Conservation (phyloP, 495 filamentous ascomycete species). For the Penicillium canescens region DNA sequence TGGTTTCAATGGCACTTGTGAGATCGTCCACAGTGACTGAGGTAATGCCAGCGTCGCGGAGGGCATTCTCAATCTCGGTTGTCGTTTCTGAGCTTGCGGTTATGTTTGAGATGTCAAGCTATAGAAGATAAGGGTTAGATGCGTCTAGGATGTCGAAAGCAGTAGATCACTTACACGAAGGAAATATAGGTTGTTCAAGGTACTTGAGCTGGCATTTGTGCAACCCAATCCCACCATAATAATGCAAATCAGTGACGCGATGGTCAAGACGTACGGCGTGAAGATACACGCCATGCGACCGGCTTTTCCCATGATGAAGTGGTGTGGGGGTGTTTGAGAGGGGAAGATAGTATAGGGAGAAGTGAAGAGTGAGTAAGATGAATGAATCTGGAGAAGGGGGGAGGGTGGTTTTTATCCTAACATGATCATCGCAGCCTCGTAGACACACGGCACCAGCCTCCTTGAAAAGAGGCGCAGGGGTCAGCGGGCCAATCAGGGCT, state of each 20-base stretch:
- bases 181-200: conserved; percentile 62
- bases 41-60: conserved; percentile 26
- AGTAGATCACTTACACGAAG: conserved; percentile 57
- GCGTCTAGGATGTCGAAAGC: neutral
- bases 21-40: conserved; percentile 34
- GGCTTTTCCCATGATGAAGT: conserved; percentile 63
- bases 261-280: conserved; percentile 73
- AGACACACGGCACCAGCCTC: conserved; percentile 22
- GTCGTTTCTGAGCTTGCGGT: conserved; percentile 26
- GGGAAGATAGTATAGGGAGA: neutral
- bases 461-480: conserved; percentile 24
- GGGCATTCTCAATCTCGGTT: conserved; percentile 22
- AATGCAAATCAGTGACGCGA: conserved; percentile 70
- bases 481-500: conserved; percentile 14
- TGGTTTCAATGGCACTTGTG: conserved; percentile 28
- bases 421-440: conserved; percentile 10
- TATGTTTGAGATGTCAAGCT: conserved; percentile 44
- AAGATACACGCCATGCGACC: conserved; percentile 80
- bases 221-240: conserved; percentile 73
- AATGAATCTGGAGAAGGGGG: conserved; percentile 6
- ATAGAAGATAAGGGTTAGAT: conserved; percentile 14
- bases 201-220: conserved; percentile 57
- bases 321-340: neutral
- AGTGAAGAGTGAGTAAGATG: conserved; percentile 1
- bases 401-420: conserved; percentile 13